Evolutionary conservation across 148 eudicot species (phyloP), one percentile per base, ranked within the genome.

Genomic region (Nepenthes gracilis): DNA sequence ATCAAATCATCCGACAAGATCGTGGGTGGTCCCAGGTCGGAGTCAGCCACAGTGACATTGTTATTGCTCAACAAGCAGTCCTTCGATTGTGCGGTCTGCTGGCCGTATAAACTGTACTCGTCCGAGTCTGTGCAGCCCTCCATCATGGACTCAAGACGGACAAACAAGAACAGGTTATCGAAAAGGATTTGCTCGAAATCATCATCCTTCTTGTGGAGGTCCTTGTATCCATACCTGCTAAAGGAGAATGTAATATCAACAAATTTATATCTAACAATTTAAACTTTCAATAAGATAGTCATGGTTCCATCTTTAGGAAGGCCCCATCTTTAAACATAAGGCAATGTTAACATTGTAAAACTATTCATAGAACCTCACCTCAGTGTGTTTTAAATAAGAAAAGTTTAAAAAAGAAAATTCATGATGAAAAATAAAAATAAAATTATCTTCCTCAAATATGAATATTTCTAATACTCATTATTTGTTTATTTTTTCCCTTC

Each of bases 91-190:
- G 58, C 70, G 1, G 85, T 83, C 72, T 77, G 90, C 71, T 88
- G 96, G 5, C 95, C 95, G 43, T 78, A 81, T 48, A 88, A 6
- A 66, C 99, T 93, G 64, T 86, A 86, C 57, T 84, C 96, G 11
- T 93, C 99, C 0, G 99, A 93, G 68, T 93, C 99, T 4, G 96
- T 86, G 59, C 84, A 84, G 1, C 95, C 96, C 64, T 93, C 99
- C 96, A 93, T 93, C 99, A 93, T 93, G 1, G 87, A 69, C 78
- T 93, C 99, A 2, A 93, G 88, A 52, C 96, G 71, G 12, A 93
- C 96, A 65, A 93, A 93, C 69, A 70, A 36, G 69, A 89, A 88
- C 4, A 93, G 86, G 37, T 78, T 86, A 13, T 88, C 92, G 36
- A 88, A 93, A 4, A 93, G 78, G 68, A 88, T 88, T 58, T 81